Base-by-base conservation (phyloP, 768 basidiomycete species). In the Kwoniella shandongensis region DNA sequence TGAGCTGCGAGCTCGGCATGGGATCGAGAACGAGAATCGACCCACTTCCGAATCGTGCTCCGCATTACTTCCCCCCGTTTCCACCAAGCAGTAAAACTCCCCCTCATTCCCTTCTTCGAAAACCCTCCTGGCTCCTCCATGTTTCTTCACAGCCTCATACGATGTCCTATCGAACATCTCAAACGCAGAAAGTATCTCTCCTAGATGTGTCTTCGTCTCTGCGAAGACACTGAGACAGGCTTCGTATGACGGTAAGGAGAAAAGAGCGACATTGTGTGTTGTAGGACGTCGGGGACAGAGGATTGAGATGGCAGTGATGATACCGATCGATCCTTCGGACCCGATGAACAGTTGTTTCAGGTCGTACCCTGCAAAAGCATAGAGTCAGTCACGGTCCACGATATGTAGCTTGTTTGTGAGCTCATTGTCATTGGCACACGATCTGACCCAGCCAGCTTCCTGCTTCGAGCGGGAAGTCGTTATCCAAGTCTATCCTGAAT, bases 331-430 rank as follows among this genome's bases (percentile, higher is more conserved):
- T 46, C 96, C 96, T 75, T 99, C 96, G 4, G 88, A 86, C 13
- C 96, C 96, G 63, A 99, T 96, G 79, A 98, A 99, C n/a, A 99
- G 83, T 70, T 99, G 96, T 77, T 99, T 98, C 41, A 99, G 81
- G 76, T 99, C 94, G 74, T 94, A 96, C 13, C 94, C 94, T 91
- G 67, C 13, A 6, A 6, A 32, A 32, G 13, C 32, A 32, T 6
- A 6, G 32, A 32, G 32, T 32, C 32, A 32, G 32, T n/a, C n/a
- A n/a, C n/a, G n/a, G n/a, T n/a, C n/a, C n/a, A n/a, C n/a, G n/a
- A n/a, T n/a, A 32, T 32, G 32, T 32, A 32, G 32, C 32, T 32
- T 32, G n/a, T n/a, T n/a, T n/a, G n/a, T 32, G 32, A 32, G 32
- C 6, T 32, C 32, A n/a, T n/a, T n/a, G n/a, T n/a, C n/a, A n/a